phyloP scores from a whole-genome alignment of 768 basidiomycete species.

The Pilatotrama ljubarskyi region DNA sequence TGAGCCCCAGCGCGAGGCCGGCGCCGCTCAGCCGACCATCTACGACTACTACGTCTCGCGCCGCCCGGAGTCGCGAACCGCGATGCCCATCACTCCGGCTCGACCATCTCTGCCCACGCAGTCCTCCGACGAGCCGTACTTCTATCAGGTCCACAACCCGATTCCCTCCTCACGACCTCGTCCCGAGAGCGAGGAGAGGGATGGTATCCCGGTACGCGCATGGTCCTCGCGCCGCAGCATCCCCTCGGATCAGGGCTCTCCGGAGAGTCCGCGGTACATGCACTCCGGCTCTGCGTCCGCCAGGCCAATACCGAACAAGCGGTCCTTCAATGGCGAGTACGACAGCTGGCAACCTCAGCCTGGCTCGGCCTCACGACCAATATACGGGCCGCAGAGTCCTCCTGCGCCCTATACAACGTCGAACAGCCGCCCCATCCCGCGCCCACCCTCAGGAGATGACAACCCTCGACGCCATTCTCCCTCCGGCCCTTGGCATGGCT shows the following conservation, averaged over 20 bases:
- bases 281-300: conserved; percentile 9
- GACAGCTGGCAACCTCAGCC: conserved; percentile 10
- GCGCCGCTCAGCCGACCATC: background rate
- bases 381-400: conserved; percentile 14
- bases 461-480: conserved; percentile 12
- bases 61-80: conserved; percentile 12
- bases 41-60: conserved; percentile 9
- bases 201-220: conserved; percentile 17
- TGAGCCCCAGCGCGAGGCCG: conserved; percentile 4
- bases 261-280: conserved; percentile 16
- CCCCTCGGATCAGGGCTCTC: conserved; percentile 18
- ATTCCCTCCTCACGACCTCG: background rate
- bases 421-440: conserved; percentile 15
- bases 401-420: background rate
- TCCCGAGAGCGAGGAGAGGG: conserved; percentile 8
- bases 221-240: conserved; percentile 15
- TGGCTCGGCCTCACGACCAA: background rate
- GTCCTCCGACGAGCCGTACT: conserved; percentile 9
- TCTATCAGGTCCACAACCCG: conserved; percentile 15
- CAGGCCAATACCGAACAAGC: conserved; percentile 17
- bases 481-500: conserved; percentile 11
- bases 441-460: conserved; percentile 10
- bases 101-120: conserved; percentile 7
- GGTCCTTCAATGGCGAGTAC: conserved; percentile 13
- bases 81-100: conserved; percentile 15